phyloP scores from a whole-genome alignment of 2,329 filamentous ascomycete genomes.

The Aspergillus bombycis region DNA sequence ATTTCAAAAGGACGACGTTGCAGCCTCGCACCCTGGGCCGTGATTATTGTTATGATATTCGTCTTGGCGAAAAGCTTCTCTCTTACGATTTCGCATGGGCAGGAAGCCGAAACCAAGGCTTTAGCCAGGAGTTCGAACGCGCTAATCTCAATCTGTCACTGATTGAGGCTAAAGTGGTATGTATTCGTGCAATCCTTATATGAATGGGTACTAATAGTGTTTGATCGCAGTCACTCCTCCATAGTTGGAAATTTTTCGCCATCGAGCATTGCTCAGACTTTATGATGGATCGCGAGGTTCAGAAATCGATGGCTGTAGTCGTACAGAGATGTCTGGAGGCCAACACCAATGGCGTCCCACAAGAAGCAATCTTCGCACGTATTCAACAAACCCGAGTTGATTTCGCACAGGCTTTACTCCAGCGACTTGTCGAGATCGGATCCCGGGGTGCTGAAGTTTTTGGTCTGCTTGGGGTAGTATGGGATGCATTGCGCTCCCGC shows the following conservation, averaged over 20 bases:
- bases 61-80: conserved; percentile 75
- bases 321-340: conserved; percentile 76
- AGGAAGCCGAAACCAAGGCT: conserved; percentile 69
- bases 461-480: conserved; percentile 59
- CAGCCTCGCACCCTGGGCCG: conserved; percentile 68
- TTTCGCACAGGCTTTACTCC: conserved; percentile 79
- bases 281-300: conserved; percentile 58
- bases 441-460: conserved; percentile 56
- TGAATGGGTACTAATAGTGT: conserved; percentile 28
- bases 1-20: conserved; percentile 77
- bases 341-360: conserved; percentile 72
- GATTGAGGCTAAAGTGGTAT: conserved; percentile 86
- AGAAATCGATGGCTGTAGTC: conserved; percentile 72
- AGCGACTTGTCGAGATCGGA: conserved; percentile 68
- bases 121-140: conserved; percentile 77
- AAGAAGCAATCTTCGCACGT: conserved; percentile 79
- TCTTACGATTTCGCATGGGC: conserved; percentile 77
- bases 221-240: conserved; percentile 68
- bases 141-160: conserved; percentile 91
- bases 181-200: conserved; percentile 30
- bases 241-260: conserved; percentile 86
- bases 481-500: conserved; percentile 61
- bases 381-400: conserved; percentile 77
- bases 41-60: conserved; percentile 82
- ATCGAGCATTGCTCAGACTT: conserved; percentile 76